Base-by-base conservation (phyloP, 2,329 filamentous ascomycete genomes). In the Zarea fungicola region DNA sequence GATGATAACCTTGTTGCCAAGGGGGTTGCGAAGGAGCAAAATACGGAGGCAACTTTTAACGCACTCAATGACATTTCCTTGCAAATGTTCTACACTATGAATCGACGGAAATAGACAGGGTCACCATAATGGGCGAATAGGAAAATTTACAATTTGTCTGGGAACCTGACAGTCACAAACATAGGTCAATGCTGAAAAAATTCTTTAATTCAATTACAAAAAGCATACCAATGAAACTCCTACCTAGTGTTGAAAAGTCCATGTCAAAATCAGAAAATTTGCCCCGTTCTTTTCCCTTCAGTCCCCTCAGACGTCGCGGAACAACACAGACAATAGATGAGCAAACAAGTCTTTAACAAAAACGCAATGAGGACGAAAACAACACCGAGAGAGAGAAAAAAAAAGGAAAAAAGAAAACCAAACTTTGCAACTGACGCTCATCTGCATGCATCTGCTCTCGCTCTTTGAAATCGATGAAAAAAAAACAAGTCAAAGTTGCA, bases 161-260 rank as follows among this genome's bases (percentile, higher is more conserved):
- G n/a, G n/a, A n/a, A n/a, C n/a, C n/a, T n/a, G n/a, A 37, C 34
- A 18, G 14, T n/a, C 7, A 23, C 16, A 14, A 13, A 11, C 21
- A 25, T 5, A 21, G 23, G n/a, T 35, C 35, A 9, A 28, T 39
- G 11, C 26, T 34, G 34, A 39, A 42, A 37, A 35, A n/a, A n/a
- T 18, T 29, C 16, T 31, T 46, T 51, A 39, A 22, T 48, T 51
- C 49, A 43, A 51, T 42, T 51, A 51, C 39, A 35, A 51, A 51
- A 51, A 51, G 49, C 49, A 51, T 51, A 48, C 49, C 49, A 28
- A 51, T 48, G 28, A 48, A 51, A 51, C 49, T 51, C 49, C 49
- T 51, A 48, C 37, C 43, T 48, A 36, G 49, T 51, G 40, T 48
- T 49, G 49, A 42, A 36, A 50, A 43, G 40, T 51, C 49, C 37